Base-by-base conservation (phyloP, 495 filamentous ascomycete species). In the Hypomontagnella submonticulosa region DNA sequence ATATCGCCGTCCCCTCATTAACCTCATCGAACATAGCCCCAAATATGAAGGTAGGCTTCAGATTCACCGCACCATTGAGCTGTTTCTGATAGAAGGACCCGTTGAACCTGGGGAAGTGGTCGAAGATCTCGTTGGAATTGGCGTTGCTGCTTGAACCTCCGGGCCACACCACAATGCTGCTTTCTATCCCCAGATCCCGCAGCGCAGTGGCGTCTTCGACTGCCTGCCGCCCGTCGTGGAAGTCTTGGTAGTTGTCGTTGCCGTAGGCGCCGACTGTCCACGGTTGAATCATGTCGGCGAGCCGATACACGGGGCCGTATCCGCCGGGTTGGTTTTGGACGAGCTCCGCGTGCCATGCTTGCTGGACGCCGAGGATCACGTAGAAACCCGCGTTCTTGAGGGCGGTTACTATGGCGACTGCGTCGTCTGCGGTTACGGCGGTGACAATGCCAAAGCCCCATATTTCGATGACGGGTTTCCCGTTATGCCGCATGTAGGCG, bases 1-100 rank as follows among this genome's bases (percentile, higher is more conserved):
- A 54, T 40, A 66, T 70, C 2, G 63, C 53, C 18, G 70, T 73
- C 23, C 71, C 71, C 50, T 75, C 73, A 32, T 72, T 72, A 19
- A 68, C 57, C 27, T 75, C 73, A 46, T 75, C 73, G 49, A 75
- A 75, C 73, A 75, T 75, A n/a, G 73, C 71, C 10, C 69, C 69
- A 40, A 75, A 75, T 19, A 73, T 67, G 41, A 75, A 75, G 15
- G 36, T 67, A 0, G 73, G 73, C 63, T 71, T 73, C 52, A 75
- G 32, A n/a, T 62, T 59, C 10, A 73, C 50, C 19, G 66, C 65
- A 8, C 69, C 68, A 18, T 72, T 42, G 2, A 73, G 57, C 51
- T 75, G 73, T 41, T 64, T 71, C 27, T 73, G 63, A 27, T 70
- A 75, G 47, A 73, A 75, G 10, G 61, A 57, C 2, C 73, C 73